phyloP scores from a whole-genome alignment of 495 filamentous ascomycete genomes.

The Chaetomidium leptoderma region DNA sequence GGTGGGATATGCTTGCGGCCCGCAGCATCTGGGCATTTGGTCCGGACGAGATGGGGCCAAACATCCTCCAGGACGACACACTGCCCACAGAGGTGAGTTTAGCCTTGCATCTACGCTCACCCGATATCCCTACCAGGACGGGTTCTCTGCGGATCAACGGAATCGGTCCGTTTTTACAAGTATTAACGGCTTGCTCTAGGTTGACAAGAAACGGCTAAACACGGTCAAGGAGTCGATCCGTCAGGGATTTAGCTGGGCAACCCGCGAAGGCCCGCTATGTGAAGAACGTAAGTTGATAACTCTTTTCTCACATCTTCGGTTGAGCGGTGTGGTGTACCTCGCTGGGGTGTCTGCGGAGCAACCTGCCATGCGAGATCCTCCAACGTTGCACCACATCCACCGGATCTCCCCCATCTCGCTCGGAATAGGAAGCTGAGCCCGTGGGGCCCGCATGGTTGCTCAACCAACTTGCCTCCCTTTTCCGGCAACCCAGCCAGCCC shows the following conservation, averaged over 20 bases:
- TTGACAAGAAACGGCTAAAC: conserved; percentile 85
- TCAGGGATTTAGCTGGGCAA: conserved; percentile 94
- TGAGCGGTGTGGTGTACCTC: conserved; percentile 22
- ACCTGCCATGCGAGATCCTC: background rate
- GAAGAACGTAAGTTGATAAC: conserved; percentile 94
- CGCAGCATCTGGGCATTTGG: conserved; percentile 99
- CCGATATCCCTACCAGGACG: background rate
- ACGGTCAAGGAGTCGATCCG: conserved; percentile 84
- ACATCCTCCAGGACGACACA: conserved; percentile 96
- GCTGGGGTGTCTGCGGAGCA: background rate
- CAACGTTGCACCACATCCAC: background rate
- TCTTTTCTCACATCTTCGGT: conserved; percentile 12
- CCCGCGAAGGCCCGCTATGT: conserved; percentile 90
- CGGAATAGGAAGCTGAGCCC: background rate
- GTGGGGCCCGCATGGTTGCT: background rate
- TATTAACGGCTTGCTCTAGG: conserved; percentile 39
- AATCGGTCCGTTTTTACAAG: background rate
- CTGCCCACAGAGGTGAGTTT: conserved; percentile 67
- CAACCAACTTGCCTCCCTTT: conserved; percentile 4
- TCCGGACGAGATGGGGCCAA: conserved; percentile 90
- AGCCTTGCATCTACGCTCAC: conserved; percentile 23
- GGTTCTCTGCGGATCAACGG: background rate
- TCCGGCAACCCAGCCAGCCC: background rate
- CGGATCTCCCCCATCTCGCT: conserved; percentile 4
- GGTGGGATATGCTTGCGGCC: conserved; percentile 90